These are phyloP conservation scores for Aurinia saxatilis DNA, from an alignment of 345 rosid species.

Conservation along the genomic window DNA sequence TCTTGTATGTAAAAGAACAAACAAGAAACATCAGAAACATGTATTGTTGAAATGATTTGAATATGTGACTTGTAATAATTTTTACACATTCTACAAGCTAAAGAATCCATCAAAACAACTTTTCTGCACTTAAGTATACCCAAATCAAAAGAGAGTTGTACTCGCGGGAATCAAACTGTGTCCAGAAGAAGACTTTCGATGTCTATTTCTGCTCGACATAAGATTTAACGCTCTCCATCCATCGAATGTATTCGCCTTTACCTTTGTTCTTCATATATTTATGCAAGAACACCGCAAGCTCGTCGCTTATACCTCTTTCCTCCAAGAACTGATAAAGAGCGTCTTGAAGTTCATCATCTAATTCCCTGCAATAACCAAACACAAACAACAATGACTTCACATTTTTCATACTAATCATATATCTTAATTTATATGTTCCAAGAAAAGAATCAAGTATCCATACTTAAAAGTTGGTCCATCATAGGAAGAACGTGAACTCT, in stretches of 20 bases:
- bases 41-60: neutral
- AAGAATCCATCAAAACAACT: neutral
- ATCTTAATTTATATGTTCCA: neutral
- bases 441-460: constrained; percentile 7
- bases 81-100: constrained; percentile 9
- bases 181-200: too few relatives aligned
- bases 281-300: constrained; percentile 73
- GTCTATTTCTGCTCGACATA: constrained; percentile 47
- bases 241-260: constrained; percentile 54
- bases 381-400: constrained; percentile 7
- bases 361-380: constrained; percentile 47
- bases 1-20: neutral
- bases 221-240: constrained; percentile 71
- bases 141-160: neutral
- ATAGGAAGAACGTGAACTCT: constrained; percentile 32
- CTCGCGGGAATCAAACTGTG: too few relatives aligned
- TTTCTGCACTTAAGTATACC: neutral
- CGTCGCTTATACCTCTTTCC: constrained; percentile 57
- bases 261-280: constrained; percentile 65
- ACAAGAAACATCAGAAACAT: neutral
- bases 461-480: constrained; percentile 79
- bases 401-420: neutral
- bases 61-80: neutral
- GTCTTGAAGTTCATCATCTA: constrained; percentile 72
- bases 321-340: constrained; percentile 63